phyloP scores from a whole-genome alignment of 768 basidiomycete genomes.

The Hemileccinum rubropunctum region DNA sequence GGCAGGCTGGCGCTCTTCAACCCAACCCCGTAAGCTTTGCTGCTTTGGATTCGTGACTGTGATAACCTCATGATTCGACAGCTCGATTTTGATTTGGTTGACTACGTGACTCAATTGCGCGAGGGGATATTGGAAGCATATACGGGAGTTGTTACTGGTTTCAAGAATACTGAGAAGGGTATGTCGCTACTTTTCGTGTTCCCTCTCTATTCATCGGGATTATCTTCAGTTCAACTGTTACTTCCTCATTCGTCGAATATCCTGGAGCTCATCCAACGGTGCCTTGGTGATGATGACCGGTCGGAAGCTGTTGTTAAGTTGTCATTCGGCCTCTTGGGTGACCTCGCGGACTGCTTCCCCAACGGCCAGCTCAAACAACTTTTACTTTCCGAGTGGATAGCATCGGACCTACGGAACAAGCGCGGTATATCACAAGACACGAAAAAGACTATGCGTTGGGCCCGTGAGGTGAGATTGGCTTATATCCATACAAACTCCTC shows the following conservation, averaged over 20 bases:
- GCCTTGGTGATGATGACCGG: conserved; percentile 77
- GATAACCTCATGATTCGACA: conserved; percentile 21
- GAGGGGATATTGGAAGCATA: conserved; percentile 98
- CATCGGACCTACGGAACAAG: conserved; percentile 67
- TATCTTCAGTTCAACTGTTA: conserved; percentile 33
- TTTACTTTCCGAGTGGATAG: conserved; percentile 79
- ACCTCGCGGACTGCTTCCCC: conserved; percentile 87
- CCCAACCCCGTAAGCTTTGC: conserved; percentile 72
- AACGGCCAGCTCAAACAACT: conserved; percentile 76
- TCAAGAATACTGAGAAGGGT: conserved; percentile 86
- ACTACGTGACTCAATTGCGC: conserved; percentile 85
- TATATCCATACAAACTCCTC: neutral
- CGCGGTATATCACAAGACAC: conserved; percentile 72
- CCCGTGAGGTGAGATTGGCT: conserved; percentile 68
- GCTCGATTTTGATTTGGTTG: conserved; percentile 88
- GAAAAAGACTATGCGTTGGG: conserved; percentile 91
- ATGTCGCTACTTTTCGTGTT: neutral
- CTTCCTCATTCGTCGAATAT: conserved; percentile 70
- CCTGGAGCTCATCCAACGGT: conserved; percentile 77
- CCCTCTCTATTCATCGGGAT: neutral
- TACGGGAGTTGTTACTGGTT: conserved; percentile 87
- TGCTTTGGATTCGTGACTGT: neutral
- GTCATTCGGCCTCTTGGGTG: conserved; percentile 85
- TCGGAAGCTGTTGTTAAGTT: conserved; percentile 74
- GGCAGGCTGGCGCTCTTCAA: conserved; percentile 85